Percentiles rank a stretch among this genome's conserved stretches.
Conservation (phyloP, 2,329 filamentous ascomycete species). For the Nigrospora osmanthi region DNA sequence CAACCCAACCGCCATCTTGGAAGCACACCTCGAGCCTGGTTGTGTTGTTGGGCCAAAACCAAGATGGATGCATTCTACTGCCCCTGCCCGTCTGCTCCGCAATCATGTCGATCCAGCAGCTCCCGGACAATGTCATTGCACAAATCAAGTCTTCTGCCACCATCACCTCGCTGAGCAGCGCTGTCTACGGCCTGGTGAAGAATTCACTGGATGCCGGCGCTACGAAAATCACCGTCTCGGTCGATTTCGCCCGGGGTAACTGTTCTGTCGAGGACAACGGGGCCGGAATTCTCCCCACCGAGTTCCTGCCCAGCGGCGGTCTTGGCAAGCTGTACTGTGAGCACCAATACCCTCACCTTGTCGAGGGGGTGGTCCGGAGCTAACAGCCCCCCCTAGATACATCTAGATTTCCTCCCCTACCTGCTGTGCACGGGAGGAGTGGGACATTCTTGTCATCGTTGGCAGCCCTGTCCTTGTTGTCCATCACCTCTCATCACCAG, state of each 20-base stretch:
- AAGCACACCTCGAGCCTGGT: not conserved
- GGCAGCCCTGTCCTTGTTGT: constrained; percentile 66
- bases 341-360: constrained; percentile 14
- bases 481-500: constrained; percentile 64
- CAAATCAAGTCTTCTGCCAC: constrained; percentile 81
- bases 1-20: too few relatives aligned
- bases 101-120: constrained; percentile 55
- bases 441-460: constrained; percentile 75
- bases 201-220: constrained; percentile 81
- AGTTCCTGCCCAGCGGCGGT: constrained; percentile 65
- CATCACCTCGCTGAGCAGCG: constrained; percentile 67
- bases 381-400: constrained; percentile 54
- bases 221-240: constrained; percentile 56
- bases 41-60: not conserved
- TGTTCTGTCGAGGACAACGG: constrained; percentile 85
- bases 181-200: constrained; percentile 63
- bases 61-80: constrained; percentile 6
- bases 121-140: constrained; percentile 63
- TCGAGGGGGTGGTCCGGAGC: constrained; percentile 6
- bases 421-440: constrained; percentile 52
- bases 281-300: constrained; percentile 61
- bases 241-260: constrained; percentile 69
- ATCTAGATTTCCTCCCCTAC: constrained; percentile 54
- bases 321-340: constrained; percentile 67
- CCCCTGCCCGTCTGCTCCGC: not conserved